Evolutionary conservation across 2,329 filamentous ascomycete species (phyloP), one percentile per base, ranked within the genome.

Genomic region (Penicillium palitans): DNA sequence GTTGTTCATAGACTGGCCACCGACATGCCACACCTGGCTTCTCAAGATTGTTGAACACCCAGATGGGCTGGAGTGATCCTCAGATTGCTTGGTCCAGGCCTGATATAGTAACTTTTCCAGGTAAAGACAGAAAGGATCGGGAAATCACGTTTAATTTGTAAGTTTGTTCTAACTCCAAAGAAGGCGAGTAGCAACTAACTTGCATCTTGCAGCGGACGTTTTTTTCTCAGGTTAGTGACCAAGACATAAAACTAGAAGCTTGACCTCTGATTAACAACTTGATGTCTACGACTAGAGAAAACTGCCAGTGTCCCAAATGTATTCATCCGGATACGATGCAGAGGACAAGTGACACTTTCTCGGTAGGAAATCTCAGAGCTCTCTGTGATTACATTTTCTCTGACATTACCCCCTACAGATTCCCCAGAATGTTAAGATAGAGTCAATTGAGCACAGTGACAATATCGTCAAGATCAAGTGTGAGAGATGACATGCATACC

Each of bases 251-350:
- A 17, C 15, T n/a, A 50, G 49, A 29, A 55, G 17, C 19, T 6
- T 45, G 21, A 44, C 2, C 29, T 21, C 27, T 45, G n/a, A 17
- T 41, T 57, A 47, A 56, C 35, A 21, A 24, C 33, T 48, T 17
- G 15, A 6, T 29, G 21, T 13, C 19, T 69, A 40, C 65, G 62
- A 68, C 17, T 25, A 87, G 89, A 61, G 89, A 92, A 66, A 89
- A 90, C 68, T 93, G 90, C 68, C 87, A 86, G 58, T 93, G 89
- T 69, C 66, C 73, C 1, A 72, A 78, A 59, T 92, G 90, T 69
- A 80, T 89, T 25, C 87, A 91, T 72, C 83, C 84, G 57, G 83
- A 87, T 60, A 93, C 90, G 5, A 85, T 81, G 72, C 90, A 93
- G 73, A 79, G 88, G 27, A 82, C 84, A 51, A 80, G 89, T 55